Evolutionary conservation across 495 filamentous ascomycete genomes (phyloP), one percentile per base, ranked within the genome.

Genomic region (Tricharina praecox): DNA sequence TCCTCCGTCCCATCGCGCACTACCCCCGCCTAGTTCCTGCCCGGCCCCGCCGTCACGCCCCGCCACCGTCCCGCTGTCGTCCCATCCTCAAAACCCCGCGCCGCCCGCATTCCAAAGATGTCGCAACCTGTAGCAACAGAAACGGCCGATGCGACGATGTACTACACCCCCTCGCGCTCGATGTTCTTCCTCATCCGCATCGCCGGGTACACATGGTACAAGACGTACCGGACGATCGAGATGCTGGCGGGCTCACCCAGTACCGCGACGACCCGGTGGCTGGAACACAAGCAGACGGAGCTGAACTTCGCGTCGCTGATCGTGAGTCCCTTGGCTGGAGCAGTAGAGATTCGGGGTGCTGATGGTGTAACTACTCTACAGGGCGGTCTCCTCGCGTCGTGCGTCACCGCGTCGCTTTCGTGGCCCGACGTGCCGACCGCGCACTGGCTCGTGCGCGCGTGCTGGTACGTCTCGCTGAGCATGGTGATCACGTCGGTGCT

Each of bases 161-260:
- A n/a, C n/a, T n/a, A 18, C 24, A 43, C n/a, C 16, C 24, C 7
- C 40, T n/a, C 40, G 13, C 34, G 34, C 40, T 13, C 18, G 13
- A 24, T 24, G 19, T 18, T 24, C 19, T 10, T 23, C 13, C 40
- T 43, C 11, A 5, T 43, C 20, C 40, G 11, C 23, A 43, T 43
- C 21, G 24, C 21, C 19, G 40, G 40, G 1, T 43, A 43, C 40
- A 43, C 40, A 25, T 43, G 40, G 40, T 24, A 25, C 19, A 43
- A 43, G 40, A 43, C 40, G 4, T 43, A 43, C 40, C 11, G 21
- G 13, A 43, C 40, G 8, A 43, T 43, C 19, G 40, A 43, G 21
- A 24, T 11, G 21, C 40, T 43, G 10, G 37, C 13, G 10, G 24
- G 23, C 21, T 43, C 21, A 3, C 10, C 9, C 24, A 25, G 21